phyloP scores from a whole-genome alignment of 1,139 yeast genomes.

The Saccharomyces hybrid region DNA sequence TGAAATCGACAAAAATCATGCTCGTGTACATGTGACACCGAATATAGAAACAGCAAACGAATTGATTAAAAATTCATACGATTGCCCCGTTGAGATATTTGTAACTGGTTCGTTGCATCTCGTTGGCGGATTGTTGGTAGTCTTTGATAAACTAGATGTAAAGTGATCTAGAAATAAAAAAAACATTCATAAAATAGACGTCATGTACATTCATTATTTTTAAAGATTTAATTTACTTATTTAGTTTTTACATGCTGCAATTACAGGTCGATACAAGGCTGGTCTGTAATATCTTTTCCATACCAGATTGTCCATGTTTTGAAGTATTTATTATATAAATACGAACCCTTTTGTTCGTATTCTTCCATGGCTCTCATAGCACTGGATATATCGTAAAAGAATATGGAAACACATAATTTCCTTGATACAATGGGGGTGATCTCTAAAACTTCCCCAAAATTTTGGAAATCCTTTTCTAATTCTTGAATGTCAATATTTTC shows the following conservation, averaged over 20 bases:
- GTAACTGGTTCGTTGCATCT: conserved; percentile 92
- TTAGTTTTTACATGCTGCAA: not conserved
- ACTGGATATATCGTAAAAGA: conserved; percentile 52
- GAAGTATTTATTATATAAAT: conserved; percentile 41
- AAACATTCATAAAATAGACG: not conserved
- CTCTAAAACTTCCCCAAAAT: conserved; percentile 57
- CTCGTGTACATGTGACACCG: conserved; percentile 50
- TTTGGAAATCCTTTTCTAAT: conserved; percentile 44
- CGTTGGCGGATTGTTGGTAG: conserved; percentile 90
- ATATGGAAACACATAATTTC: conserved; percentile 54
- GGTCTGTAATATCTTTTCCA: conserved; percentile 62
- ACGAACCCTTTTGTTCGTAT: conserved; percentile 32
- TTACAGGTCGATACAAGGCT: conserved; percentile 35
- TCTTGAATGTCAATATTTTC: conserved; percentile 36
- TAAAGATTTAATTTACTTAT: not conserved
- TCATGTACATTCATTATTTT: conserved; percentile 2
- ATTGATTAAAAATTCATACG: conserved; percentile 34
- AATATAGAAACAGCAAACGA: conserved; percentile 73
- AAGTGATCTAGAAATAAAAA: not conserved
- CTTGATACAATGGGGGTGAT: conserved; percentile 61
- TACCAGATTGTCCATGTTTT: conserved; percentile 57
- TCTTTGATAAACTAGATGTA: conserved; percentile 43
- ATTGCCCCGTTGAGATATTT: conserved; percentile 55
- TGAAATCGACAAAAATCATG: conserved; percentile 38
- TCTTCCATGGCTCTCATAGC: conserved; percentile 59